Percentiles rank a stretch among this genome's conserved stretches.
Evolutionary conservation across 2,329 filamentous ascomycete genomes (phyloP).

Genomic region (Fusarium begoniae): DNA sequence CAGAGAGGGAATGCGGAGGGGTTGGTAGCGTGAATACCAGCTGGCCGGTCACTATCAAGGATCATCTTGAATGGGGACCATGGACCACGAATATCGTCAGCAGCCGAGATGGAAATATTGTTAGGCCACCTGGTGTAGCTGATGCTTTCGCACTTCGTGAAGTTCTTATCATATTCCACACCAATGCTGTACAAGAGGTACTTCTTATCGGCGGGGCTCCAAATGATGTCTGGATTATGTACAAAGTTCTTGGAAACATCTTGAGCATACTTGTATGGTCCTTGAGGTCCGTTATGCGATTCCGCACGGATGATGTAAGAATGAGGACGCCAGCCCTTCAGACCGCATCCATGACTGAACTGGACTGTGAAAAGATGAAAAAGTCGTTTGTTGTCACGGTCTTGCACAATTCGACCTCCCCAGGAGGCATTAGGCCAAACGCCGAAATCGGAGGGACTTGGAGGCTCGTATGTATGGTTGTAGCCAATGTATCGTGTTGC

Average conservation of each 20-base stretch:
- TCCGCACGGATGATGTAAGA: constrained; percentile 57
- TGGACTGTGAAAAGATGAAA: constrained; percentile 59
- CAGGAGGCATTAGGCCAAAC: constrained; percentile 54
- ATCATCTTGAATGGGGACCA: constrained; percentile 23
- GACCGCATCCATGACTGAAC: constrained; percentile 56
- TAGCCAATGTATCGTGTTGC: constrained; percentile 54
- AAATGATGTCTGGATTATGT: constrained; percentile 58
- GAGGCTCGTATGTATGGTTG: constrained; percentile 55
- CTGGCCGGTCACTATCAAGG: constrained; percentile 17
- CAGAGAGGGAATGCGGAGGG: constrained; percentile 52
- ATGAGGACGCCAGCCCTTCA: constrained; percentile 58
- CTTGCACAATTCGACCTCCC: constrained; percentile 58
- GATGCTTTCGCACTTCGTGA: constrained; percentile 17
- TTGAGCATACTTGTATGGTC: constrained; percentile 54
- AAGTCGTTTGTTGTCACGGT: constrained; percentile 47
- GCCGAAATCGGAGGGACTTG: constrained; percentile 17
- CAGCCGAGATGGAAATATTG: constrained; percentile 40
- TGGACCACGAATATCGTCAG: constrained; percentile 28
- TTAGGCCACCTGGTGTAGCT: constrained; percentile 27
- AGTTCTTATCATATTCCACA: neutral
- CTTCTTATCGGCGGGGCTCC: constrained; percentile 53
- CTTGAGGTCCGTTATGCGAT: constrained; percentile 53
- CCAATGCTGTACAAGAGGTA: constrained; percentile 59
- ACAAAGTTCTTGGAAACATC: constrained; percentile 54
- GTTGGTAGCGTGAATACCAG: constrained; percentile 47